phyloP scores from a whole-genome alignment of 345 rosid genomes.

The Brassica napus region Da-Ae NC_063439.1:12012501-12013000 shows the following conservation, averaged over 20 bases:
- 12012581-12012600: slow-evolving; percentile 78
- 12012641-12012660: slow-evolving; percentile 64
- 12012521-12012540: slow-evolving; percentile 12
- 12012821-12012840: slow-evolving; percentile 88
- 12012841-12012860: slow-evolving; percentile 98
- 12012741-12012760: slow-evolving; percentile 93
- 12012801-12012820: slow-evolving; percentile 93
- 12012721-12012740: slow-evolving; percentile 84
- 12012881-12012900: slow-evolving; percentile 89
- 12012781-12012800: slow-evolving; percentile 84
- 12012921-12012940: slow-evolving; percentile 97
- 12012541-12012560: neutral
- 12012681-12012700: too few relatives aligned
- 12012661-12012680: slow-evolving; percentile 2
- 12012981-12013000: slow-evolving; percentile 93
- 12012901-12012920: slow-evolving; percentile 88
- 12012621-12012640: slow-evolving; percentile 95
- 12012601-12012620: slow-evolving; percentile 99
- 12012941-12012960: slow-evolving; percentile 95
- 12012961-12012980: slow-evolving; percentile 97
- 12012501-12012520: slow-evolving; percentile 89
- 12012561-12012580: slow-evolving; percentile 1
- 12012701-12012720: neutral
- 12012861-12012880: slow-evolving; percentile 93
- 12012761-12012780: slow-evolving; percentile 84